phyloP scores from a whole-genome alignment of 73 alveolate genomes.

The Tetrahymena malaccensis region DNA sequence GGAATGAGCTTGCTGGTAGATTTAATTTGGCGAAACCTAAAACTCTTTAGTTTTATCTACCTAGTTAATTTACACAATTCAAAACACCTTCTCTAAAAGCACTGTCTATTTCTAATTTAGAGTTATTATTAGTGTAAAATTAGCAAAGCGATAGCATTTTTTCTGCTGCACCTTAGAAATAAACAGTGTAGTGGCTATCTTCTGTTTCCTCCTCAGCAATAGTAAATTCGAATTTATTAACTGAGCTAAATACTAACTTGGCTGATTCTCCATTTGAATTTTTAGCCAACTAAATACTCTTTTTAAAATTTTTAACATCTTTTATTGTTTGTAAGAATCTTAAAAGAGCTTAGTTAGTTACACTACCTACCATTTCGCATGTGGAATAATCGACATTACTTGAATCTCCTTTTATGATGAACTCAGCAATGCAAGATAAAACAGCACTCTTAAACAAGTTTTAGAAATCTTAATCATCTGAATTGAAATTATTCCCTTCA shows the following conservation, averaged over 20 bases:
- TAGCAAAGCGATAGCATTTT: conserved; percentile 17
- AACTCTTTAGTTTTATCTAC: conserved; percentile 61
- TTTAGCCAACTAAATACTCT: conserved; percentile 34
- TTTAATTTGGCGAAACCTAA: conserved; percentile 58
- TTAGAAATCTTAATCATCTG: neutral
- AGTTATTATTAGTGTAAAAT: neutral
- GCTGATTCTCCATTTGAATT: conserved; percentile 46
- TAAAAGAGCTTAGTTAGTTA: conserved; percentile 85
- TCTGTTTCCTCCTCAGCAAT: conserved; percentile 37
- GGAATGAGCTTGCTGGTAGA: conserved; percentile 16
- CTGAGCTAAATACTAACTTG: conserved; percentile 55
- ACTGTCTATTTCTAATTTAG: conserved; percentile 11
- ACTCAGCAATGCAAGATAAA: neutral
- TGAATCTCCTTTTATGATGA: neutral
- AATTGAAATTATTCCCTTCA: neutral
- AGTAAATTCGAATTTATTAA: conserved; percentile 37
- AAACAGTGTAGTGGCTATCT: conserved; percentile 35
- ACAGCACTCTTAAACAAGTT: neutral
- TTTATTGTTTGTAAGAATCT: conserved; percentile 80
- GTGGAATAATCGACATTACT: neutral
- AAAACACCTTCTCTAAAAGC: conserved; percentile 9
- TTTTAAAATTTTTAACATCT: conserved; percentile 46
- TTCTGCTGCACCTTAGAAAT: conserved; percentile 54
- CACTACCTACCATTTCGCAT: conserved; percentile 68
- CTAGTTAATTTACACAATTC: conserved; percentile 42